Conservation (phyloP, 1,139 yeast species). For the Geotrichum aggregatum region DNA sequence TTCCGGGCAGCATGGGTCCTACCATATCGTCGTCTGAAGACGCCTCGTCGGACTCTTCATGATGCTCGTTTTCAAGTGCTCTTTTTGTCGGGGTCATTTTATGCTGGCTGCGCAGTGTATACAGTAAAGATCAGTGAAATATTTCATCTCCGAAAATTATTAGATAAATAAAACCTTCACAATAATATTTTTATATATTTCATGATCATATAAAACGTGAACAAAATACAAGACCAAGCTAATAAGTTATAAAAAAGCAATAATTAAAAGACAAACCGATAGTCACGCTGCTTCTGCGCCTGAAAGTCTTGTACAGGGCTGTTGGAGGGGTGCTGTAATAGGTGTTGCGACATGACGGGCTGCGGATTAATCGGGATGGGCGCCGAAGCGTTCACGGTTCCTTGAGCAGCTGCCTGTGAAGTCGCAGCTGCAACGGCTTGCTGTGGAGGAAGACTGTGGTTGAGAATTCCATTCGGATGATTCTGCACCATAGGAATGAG, state of each 20-base stretch:
- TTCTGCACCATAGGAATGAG: background rate
- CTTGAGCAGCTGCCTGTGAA: background rate
- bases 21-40: conserved; percentile 18
- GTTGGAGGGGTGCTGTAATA: background rate
- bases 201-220: too few relatives aligned
- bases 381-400: background rate
- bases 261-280: conserved; percentile 6
- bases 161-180: too few relatives aligned
- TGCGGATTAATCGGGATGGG: background rate
- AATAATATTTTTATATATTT: too few relatives aligned
- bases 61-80: background rate
- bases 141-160: too few relatives aligned
- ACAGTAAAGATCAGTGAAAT: too few relatives aligned
- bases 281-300: conserved; percentile 7
- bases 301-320: background rate
- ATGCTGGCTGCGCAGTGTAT: too few relatives aligned
- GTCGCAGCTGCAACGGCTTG: conserved; percentile 4
- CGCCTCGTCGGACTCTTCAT: background rate
- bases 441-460: background rate
- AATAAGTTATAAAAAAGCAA: background rate
- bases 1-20: conserved; percentile 15
- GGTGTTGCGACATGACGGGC: background rate
- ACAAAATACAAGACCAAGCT: background rate
- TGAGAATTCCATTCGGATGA: background rate
- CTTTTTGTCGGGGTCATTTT: conserved; percentile 6